Conservation (phyloP, 1,284 basidiomycete genomes). For the Leucoagaricus sp. region DNA sequence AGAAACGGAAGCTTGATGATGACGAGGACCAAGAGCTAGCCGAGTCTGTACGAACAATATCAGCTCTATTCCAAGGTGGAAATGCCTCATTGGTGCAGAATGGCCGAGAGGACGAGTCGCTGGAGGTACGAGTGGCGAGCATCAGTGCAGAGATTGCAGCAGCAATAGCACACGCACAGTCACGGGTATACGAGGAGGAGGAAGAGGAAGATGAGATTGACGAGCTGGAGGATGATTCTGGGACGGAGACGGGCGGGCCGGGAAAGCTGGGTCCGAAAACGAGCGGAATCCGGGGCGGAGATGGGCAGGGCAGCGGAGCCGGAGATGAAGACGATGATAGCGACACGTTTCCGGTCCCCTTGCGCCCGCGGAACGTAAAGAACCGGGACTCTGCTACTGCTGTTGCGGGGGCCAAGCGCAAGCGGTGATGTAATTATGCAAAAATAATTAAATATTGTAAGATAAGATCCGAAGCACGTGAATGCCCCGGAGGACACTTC, state of each 20-base stretch:
- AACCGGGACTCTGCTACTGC: constrained; percentile 51
- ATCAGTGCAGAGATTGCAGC: constrained; percentile 76
- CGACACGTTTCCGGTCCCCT: constrained; percentile 63
- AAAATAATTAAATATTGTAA: constrained; percentile 20
- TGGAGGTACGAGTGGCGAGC: constrained; percentile 64
- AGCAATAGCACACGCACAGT: constrained; percentile 66
- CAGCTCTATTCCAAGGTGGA: constrained; percentile 59
- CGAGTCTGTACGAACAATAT: constrained; percentile 71
- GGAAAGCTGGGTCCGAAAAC: constrained; percentile 57
- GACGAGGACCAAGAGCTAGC: constrained; percentile 54
- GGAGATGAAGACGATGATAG: constrained; percentile 58
- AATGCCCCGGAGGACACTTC: constrained; percentile 13
- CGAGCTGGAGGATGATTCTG: constrained; percentile 45
- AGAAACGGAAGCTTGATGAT: constrained; percentile 57
- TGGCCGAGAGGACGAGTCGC: constrained; percentile 39
- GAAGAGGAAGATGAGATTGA: constrained; percentile 44
- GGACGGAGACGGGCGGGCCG: constrained; percentile 44
- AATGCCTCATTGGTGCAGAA: constrained; percentile 28
- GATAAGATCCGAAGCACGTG: constrained; percentile 35
- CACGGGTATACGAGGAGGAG: constrained; percentile 51
- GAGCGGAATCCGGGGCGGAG: constrained; percentile 54
- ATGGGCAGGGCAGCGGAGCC: constrained; percentile 22
- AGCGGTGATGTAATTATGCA: constrained; percentile 41
- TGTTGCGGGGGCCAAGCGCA: constrained; percentile 57
- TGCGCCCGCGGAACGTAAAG: constrained; percentile 51